Base-by-base conservation (phyloP, 2,329 filamentous ascomycete genomes). In the Phoma sp. region DNA sequence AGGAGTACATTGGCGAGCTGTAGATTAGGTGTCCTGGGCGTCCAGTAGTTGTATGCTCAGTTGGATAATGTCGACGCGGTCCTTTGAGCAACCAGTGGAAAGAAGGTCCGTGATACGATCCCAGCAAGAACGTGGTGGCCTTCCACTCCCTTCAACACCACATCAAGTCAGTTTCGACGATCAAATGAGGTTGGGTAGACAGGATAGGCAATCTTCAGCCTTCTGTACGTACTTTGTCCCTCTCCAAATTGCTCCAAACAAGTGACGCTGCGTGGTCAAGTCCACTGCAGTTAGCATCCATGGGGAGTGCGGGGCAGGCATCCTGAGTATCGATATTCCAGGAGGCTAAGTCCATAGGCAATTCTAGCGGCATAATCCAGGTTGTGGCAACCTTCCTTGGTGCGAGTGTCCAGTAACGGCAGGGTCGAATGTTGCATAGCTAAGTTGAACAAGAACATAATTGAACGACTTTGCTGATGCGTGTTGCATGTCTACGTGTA, bases 81-180 rank as follows among this genome's bases (percentile, higher is more conserved):
- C 32, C 12, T 18, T 3, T 2, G n/a, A 9, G 7, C 9, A 7
- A 17, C 21, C 48, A 21, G 15, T 18, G 3, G 20, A 3, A 26
- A 14, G 3, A 7, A 3, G 9, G 12, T 5, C 10, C 20, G 12
- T 5, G 6, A 20, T 26, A 29, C n/a, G 10, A 14, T 18, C n/a
- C 17, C 32, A 18, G 26, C 1, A 5, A 5, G 10, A 21, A 21
- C 7, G 21, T 20, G 14, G 26, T 15, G 7, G 14, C 29, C 37
- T 53, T 55, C 52, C 51, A 54, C 38, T 21, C 32, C 60, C 62
- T 71, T 69, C 55, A 60, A 60, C 48, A 49, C 57, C 47, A 64
- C 64, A 53, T 62, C 56, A 69, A 68, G 67, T 74, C 62, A 74
- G 71, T 74, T 49, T 65, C 46, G 39, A 46, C 48, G 69, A 68